Percentiles rank a stretch among this genome's conserved stretches.
These are phyloP conservation scores for Elaeis guineensis DNA, from an alignment of 176 grass and related monocot species.

Conservation along the genomic window DNA sequence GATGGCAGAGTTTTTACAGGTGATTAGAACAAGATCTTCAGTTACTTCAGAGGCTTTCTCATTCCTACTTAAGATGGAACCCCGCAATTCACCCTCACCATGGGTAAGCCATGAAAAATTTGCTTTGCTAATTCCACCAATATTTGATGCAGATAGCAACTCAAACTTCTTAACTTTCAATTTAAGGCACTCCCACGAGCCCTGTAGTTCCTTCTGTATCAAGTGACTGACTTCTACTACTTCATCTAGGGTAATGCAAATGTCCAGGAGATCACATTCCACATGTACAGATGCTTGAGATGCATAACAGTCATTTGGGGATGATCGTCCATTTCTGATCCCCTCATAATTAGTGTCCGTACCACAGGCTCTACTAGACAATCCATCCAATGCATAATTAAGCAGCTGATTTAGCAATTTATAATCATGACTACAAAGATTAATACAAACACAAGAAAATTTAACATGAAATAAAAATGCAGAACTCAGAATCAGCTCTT, in stretches of 20 bases:
- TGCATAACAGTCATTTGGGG: slow-evolving; percentile 23
- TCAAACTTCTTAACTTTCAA: slow-evolving; percentile 66
- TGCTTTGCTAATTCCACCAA: slow-evolving; percentile 55
- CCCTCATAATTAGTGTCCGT: slow-evolving; percentile 17
- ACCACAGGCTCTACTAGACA: slow-evolving; percentile 25
- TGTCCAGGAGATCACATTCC: slow-evolving; percentile 64
- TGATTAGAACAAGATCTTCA: slow-evolving; percentile 64
- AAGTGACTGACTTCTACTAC: slow-evolving; percentile 57
- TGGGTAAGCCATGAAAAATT: slow-evolving; percentile 72
- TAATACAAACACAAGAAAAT: slow-evolving; percentile 43
- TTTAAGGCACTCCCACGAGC: slow-evolving; percentile 61
- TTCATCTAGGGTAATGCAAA: slow-evolving; percentile 56
- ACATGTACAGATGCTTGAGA: slow-evolving; percentile 58
- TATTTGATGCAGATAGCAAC: slow-evolving; percentile 58
- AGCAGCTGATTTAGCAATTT: slow-evolving; percentile 44
- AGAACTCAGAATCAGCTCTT: slow-evolving; percentile 69
- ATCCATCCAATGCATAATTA: slow-evolving; percentile 41
- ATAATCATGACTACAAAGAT: slow-evolving; percentile 67
- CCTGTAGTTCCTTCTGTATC: slow-evolving; percentile 76
- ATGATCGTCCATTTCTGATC: slow-evolving; percentile 16
- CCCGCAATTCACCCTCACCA: slow-evolving; percentile 74
- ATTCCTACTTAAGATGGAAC: slow-evolving; percentile 36
- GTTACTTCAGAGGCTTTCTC: slow-evolving; percentile 33
- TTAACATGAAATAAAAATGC: slow-evolving; percentile 71
- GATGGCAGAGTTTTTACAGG: slow-evolving; percentile 55